Conservation (phyloP, 176 grass and related monocot species). For the Ananas comosus region DNA sequence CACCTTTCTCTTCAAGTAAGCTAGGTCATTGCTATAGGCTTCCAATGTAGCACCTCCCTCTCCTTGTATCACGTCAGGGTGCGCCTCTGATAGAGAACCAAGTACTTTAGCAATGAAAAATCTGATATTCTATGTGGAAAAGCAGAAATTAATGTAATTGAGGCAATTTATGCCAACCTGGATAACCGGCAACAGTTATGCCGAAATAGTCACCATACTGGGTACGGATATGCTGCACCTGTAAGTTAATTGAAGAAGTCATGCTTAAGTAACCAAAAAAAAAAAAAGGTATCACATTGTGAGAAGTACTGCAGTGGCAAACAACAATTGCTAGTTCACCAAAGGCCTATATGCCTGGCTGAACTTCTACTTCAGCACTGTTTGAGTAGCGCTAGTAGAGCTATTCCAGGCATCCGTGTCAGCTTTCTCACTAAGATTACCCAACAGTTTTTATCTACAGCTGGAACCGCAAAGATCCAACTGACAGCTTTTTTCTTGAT, state of each 20-base stretch:
- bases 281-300: too few relatives aligned
- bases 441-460: too few relatives aligned
- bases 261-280: conserved; percentile 6
- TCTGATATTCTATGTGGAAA: conserved; percentile 9
- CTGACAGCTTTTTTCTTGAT: too few relatives aligned
- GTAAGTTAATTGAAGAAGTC: conserved; percentile 25
- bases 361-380: too few relatives aligned
- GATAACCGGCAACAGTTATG: conserved; percentile 85
- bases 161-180: conserved; percentile 38
- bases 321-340: too few relatives aligned
- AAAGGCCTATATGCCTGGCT: too few relatives aligned
- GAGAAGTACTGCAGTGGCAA: too few relatives aligned
- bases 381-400: too few relatives aligned
- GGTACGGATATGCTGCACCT: conserved; percentile 64
- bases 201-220: conserved; percentile 85
- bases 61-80: conserved; percentile 66
- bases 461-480: too few relatives aligned
- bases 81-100: conserved; percentile 56
- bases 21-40: conserved; percentile 67
- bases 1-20: conserved; percentile 89
- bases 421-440: too few relatives aligned
- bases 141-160: background rate
- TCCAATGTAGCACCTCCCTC: conserved; percentile 59
- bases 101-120: conserved; percentile 4
- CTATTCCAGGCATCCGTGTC: too few relatives aligned